phyloP scores from a whole-genome alignment of 306 rosid species.

The Acacia crassicarpa region DNA sequence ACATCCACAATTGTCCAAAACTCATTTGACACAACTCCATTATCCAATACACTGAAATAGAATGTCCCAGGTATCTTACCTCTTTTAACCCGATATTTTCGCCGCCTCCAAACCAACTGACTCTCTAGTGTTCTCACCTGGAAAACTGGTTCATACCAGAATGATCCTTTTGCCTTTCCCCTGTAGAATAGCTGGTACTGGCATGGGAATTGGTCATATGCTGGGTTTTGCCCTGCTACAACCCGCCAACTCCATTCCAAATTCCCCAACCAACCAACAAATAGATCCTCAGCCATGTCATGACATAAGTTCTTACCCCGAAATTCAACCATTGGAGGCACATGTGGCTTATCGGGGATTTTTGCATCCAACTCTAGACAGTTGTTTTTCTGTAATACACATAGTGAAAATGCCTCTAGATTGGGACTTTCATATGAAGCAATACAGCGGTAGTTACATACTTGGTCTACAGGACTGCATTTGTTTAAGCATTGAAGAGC shows the following conservation, averaged over 20 bases:
- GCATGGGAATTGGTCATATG: constrained; percentile 70
- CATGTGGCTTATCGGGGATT: constrained; percentile 55
- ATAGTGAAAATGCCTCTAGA: constrained; percentile 65
- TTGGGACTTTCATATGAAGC: constrained; percentile 64
- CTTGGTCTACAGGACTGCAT: constrained; percentile 74
- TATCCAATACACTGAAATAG: constrained; percentile 60
- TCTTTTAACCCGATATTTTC: constrained; percentile 60
- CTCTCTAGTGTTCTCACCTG: constrained; percentile 63
- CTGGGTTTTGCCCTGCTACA: constrained; percentile 70
- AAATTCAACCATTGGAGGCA: constrained; percentile 46
- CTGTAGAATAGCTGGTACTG: constrained; percentile 68
- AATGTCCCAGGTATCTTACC: constrained; percentile 61
- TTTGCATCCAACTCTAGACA: constrained; percentile 64
- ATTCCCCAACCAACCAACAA: constrained; percentile 65
- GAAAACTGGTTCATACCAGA: constrained; percentile 75
- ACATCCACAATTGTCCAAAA: constrained; percentile 68
- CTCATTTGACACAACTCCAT: constrained; percentile 72
- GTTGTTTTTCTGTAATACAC: constrained; percentile 68
- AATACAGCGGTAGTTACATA: constrained; percentile 67
- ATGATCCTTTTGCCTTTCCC: constrained; percentile 72
- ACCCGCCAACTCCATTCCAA: constrained; percentile 78
- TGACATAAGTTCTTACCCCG: constrained; percentile 47
- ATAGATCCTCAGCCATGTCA: constrained; percentile 61
- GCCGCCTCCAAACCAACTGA: constrained; percentile 62
- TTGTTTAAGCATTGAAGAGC: constrained; percentile 67